These are phyloP conservation scores for Diphasiastrum complanatum DNA, from an alignment of 83 land plant genomes.

Conservation along the genomic window DNA sequence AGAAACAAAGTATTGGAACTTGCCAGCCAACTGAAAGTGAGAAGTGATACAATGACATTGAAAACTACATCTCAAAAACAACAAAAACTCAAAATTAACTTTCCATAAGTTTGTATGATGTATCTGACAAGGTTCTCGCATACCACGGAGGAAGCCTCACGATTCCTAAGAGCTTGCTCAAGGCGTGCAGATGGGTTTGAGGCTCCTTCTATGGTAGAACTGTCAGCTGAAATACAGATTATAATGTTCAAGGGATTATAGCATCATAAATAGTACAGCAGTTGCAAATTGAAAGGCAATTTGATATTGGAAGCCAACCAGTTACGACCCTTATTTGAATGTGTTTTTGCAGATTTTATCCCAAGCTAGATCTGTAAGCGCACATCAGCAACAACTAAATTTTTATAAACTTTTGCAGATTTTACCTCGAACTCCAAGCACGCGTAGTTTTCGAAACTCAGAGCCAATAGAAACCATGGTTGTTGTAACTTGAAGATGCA, in stretches of 20 bases:
- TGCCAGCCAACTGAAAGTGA: too few species aligned
- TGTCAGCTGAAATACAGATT: slow-evolving; percentile 39
- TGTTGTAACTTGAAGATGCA: slow-evolving; percentile 12
- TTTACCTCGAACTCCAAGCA: slow-evolving; percentile 15
- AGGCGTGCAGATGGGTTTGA: slow-evolving; percentile 53
- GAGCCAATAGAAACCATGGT: slow-evolving; percentile 15
- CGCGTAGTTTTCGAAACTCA: slow-evolving; percentile 8
- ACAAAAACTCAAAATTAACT: not conserved
- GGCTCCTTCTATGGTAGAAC: slow-evolving; percentile 40
- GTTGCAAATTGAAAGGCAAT: too few species aligned
- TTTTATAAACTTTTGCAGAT: too few species aligned
- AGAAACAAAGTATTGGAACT: too few species aligned
- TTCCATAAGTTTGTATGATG: not conserved
- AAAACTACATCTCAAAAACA: slow-evolving; percentile 3
- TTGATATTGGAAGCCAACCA: too few species aligned
- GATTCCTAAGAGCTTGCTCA: slow-evolving; percentile 55
- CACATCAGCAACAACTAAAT: too few species aligned
- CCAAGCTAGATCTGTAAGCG: too few species aligned
- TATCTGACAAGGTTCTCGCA: not conserved
- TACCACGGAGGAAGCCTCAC: slow-evolving; percentile 74
- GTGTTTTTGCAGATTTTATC: too few species aligned
- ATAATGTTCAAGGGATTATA: too few species aligned
- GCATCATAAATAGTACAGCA: too few species aligned
- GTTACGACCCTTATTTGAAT: too few species aligned
- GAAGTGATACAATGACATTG: too few species aligned